Base-by-base conservation (phyloP, 345 rosid genomes). In the Iberis pinnata region DNA sequence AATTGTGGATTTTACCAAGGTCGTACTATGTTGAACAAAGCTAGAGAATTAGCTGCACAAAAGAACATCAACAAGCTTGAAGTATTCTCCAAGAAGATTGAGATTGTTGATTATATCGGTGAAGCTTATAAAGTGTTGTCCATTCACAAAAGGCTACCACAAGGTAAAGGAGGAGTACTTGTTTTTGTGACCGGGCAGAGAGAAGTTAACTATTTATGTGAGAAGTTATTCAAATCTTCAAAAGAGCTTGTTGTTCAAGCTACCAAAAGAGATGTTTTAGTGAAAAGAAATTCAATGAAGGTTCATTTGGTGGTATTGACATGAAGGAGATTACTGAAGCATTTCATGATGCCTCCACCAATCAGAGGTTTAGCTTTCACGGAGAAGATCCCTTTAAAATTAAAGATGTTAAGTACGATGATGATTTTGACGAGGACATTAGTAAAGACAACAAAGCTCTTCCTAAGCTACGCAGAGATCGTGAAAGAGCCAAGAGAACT, bases 151-250 rank as follows among this genome's bases (percentile, higher is more conserved):
- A 80, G 72, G 70, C 75, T 89, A 43, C 97, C 96, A 18, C 87
- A 67, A 58, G n/a, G n/a, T n/a, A n/a, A n/a, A n/a, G 97, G 96
- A 35, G 97, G 96, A 53, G 65, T 89, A 67, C 96, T 89, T 43
- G 87, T 86, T 47, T 89, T 86, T 71, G 94, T 89, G 54, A 89
- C 96, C 0, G 96, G 97, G 52, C 95, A 84, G 75, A 80, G 96
- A 74, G 98, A 89, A 68, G 96, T 89, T 20, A 95, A 86, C 40
- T 71, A 75, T 70, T 74, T 86, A 41, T 89, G 98, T 60, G 67
- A 58, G 61, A 84, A 76, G 72, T 64, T 89, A 35, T 63, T 53
- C 14, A 84, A 68, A 60, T 81, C 88, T 65, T 84, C 96, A 25
- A 71, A 45, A 46, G 73, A 87, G 38, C 49, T 76, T 55, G 60